Percentiles rank a stretch among this genome's conserved stretches.
These are phyloP conservation scores for Trypanosoma rangeli DNA, from an alignment of 208 protist genomes.

Conservation along the genomic window DNA sequence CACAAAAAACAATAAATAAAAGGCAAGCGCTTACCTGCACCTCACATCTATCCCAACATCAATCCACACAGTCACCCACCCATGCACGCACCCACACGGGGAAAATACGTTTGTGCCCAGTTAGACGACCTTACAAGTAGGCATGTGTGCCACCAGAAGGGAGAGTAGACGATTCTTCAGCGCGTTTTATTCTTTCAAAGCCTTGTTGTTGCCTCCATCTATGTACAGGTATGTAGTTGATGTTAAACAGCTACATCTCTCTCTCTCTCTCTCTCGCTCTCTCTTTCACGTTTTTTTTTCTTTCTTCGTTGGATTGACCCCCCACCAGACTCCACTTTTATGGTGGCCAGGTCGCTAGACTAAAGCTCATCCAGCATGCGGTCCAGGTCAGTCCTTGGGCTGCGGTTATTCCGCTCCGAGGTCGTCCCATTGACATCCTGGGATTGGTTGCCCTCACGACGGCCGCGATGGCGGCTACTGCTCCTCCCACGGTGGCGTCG, in stretches of 20 bases:
- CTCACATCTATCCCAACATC: background rate
- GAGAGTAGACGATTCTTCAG: background rate
- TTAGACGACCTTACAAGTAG: background rate
- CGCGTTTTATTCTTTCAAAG: background rate
- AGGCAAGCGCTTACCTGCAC: background rate
- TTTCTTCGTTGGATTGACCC: constrained; percentile 1
- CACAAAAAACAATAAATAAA: background rate
- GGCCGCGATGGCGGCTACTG: constrained; percentile 32
- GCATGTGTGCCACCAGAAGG: background rate
- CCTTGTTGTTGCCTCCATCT: constrained; percentile 12
- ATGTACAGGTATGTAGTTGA: constrained; percentile 20
- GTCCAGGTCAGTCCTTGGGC: constrained; percentile 11
- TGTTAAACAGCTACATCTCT: background rate
- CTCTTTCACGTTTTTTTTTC: constrained; percentile 6
- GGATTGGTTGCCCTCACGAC: constrained; percentile 21
- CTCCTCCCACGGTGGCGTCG: constrained; percentile 8
- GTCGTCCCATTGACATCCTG: background rate
- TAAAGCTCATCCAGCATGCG: constrained; percentile 28
- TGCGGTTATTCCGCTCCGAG: background rate
- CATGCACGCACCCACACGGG: background rate
- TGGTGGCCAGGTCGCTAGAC: background rate
- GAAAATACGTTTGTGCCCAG: background rate
- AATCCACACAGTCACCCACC: background rate
- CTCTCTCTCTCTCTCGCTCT: constrained; percentile 9
- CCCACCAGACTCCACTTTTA: background rate